Evolutionary conservation across 192 early-diverging fungal genomes (phyloP).

Genomic region (Coemansia umbellata): DNA sequence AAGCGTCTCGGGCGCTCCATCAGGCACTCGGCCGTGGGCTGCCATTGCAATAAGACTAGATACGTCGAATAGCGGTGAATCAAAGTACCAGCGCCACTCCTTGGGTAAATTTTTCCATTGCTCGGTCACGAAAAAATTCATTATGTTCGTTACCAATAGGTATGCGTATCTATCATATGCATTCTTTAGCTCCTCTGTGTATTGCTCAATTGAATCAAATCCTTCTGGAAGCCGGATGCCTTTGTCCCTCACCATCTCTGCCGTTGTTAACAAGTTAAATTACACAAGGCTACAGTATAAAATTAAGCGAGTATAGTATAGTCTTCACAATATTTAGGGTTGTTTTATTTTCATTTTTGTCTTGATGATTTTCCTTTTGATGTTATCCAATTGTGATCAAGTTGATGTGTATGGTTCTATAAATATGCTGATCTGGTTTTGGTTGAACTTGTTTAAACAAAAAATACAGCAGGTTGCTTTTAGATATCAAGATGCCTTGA

Average conservation of each 20-base stretch:
- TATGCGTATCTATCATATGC: constrained; percentile 14
- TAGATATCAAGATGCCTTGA: too few species aligned
- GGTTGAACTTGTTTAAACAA: too few species aligned
- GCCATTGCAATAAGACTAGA: constrained; percentile 34
- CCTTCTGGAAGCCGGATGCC: constrained; percentile 27
- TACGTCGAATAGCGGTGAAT: constrained; percentile 5
- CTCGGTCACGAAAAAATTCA: constrained; percentile 35
- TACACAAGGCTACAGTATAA: too few species aligned
- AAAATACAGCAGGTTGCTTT: too few species aligned
- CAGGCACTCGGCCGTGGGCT: constrained; percentile 4
- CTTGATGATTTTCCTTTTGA: too few species aligned
- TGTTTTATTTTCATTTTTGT: too few species aligned
- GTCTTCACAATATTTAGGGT: too few species aligned
- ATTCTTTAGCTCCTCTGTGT: constrained; percentile 15
- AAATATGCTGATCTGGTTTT: too few species aligned
- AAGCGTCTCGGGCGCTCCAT: constrained; percentile 20
- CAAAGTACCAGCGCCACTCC: constrained; percentile 40
- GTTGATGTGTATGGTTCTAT: too few species aligned
- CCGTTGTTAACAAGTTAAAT: too few species aligned
- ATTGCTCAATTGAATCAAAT: constrained; percentile 21
- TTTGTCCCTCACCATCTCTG: background rate
- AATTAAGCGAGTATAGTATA: too few species aligned
- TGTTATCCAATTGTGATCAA: too few species aligned
- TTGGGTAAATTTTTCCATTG: constrained; percentile 28
- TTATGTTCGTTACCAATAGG: constrained; percentile 39